Evolutionary conservation across 176 grass and related monocot species (phyloP), one percentile per base, ranked within the genome.

Genomic region (Calamus simplicifolius): DNA sequence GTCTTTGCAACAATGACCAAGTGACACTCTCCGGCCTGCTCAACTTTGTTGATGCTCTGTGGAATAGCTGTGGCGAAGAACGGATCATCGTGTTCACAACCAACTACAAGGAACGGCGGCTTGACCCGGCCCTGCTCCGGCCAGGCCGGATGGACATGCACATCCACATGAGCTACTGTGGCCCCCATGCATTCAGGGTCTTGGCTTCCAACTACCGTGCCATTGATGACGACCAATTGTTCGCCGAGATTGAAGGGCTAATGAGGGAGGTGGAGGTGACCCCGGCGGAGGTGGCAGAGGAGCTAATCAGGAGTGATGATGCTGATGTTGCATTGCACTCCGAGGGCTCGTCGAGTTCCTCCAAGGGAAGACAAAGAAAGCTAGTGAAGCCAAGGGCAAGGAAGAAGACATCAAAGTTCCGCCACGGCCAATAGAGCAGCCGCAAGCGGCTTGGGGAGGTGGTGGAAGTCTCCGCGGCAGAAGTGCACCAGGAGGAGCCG

Each of bases 331-430:
- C 29, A 30, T 30, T 30, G 29, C 29, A 30, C 29, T 30, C 29
- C 29, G 6, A 10, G 77, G 74, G 29, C 86, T 87, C 13, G 26
- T 90, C 8, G 69, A 71, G 29, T 79, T 81, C 72, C 87, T 95
- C 43, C 77, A 59, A 31, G 56, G 38, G 23, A 95, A 89, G 72
- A 84, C 74, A 27, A 69, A 73, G 28, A 49, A 51, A 16, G 52
- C 16, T 5, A 5, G 6, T 21, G 18, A 21, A 63, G 12, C 38
- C 2, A 50, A 6, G 56, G 25, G 21, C 3, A 5, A 23, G 21
- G 21, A 23, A 23, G 21, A 23, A 23, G 21, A 23, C 21, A 23
- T 23, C 21, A 23, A 23, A 23, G 21, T 23, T 23, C 21, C 21
- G 1, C 21, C 21, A 23, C 21, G 21, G 21, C 21, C 21, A 23